Evolutionary conservation across 352 stramenopile genomes (phyloP), one percentile per base, ranked within the genome.

Genomic region (Phytophthora capsici): DNA sequence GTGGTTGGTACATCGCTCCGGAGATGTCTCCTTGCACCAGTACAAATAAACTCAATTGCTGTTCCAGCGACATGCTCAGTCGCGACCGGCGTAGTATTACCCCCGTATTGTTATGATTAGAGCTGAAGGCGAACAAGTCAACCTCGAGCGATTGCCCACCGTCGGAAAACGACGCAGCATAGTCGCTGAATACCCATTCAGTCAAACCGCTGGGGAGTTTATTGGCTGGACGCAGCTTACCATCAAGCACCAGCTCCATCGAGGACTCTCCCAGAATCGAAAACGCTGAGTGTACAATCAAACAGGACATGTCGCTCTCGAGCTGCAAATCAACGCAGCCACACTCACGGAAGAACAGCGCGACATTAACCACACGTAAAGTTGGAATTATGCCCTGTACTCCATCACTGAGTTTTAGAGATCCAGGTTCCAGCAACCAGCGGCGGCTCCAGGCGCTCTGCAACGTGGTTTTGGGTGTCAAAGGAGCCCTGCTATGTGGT

Each of bases 351-450:
- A 69, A 14, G 14, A 50, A 37, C 1, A 49, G 53, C 4, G 38
- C 30, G 12, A 69, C 6, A 3, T 47, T 17, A 20, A 51, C 34
- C 4, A 68, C 5, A 4, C 17, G 47, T 6, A 53, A 19, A 1
- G 25, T 16, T 22, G n/a, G 6, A 22, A 40, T 19, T 22, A 30
- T 8, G 12, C 26, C 8, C 38, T 40, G 20, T 20, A n/a, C 13
- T 6, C 37, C 30, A 14, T 44, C n/a, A 20, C 44, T 22, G 8
- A 58, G 6, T 7, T 52, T 26, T 19, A 69, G 3, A 6, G 59
- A 68, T 1, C 43, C 59, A 23, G 59, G 59, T 8, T 50, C 52
- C 14, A 69, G 26, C 45, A 69, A 10, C 61, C 61, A 69, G 6
- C 53, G 61, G 5, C 25, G 37, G 16, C 37, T 69, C 61, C 61